Evolutionary conservation across 2,329 filamentous ascomycete species (phyloP).

Genomic region (Epichloe sp.): DNA sequence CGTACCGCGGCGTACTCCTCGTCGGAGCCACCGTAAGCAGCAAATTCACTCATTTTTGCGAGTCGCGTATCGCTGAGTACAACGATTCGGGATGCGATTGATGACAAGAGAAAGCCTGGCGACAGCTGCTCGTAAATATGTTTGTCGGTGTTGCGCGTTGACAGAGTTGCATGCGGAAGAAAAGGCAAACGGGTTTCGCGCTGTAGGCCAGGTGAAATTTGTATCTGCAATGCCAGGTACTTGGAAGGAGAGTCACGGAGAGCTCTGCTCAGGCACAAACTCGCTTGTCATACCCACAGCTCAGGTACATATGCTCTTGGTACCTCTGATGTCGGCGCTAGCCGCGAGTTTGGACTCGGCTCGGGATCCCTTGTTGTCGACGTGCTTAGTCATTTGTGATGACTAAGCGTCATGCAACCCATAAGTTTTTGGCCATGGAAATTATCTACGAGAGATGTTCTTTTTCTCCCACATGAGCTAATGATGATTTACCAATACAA

Average conservation of each 20-base stretch:
- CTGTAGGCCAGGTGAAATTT: neutral
- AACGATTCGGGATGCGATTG: neutral
- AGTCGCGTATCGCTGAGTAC: slow-evolving; percentile 2
- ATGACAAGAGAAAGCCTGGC: neutral
- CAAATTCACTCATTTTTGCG: slow-evolving; percentile 55
- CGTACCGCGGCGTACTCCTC: slow-evolving; percentile 74
- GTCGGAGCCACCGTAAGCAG: slow-evolving; percentile 56
- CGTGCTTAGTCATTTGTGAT: neutral
- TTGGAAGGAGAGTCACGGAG: neutral
- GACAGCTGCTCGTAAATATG: neutral
- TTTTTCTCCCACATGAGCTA: slow-evolving; percentile 30
- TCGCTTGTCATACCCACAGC: no score
- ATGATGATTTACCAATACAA: slow-evolving; percentile 44
- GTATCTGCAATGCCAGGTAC: neutral
- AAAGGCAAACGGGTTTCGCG: neutral
- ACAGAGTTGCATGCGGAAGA: slow-evolving; percentile 1
- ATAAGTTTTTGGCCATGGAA: neutral
- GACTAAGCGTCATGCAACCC: neutral
- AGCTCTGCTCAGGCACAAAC: neutral
- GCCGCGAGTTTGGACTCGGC: neutral
- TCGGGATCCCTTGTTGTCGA: neutral
- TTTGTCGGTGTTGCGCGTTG: slow-evolving; percentile 1
- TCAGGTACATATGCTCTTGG: neutral
- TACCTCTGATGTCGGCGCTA: neutral
- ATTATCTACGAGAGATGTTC: neutral